phyloP scores from a whole-genome alignment of 192 early-diverging fungal genomes.

The Coemansia sp. region DNA sequence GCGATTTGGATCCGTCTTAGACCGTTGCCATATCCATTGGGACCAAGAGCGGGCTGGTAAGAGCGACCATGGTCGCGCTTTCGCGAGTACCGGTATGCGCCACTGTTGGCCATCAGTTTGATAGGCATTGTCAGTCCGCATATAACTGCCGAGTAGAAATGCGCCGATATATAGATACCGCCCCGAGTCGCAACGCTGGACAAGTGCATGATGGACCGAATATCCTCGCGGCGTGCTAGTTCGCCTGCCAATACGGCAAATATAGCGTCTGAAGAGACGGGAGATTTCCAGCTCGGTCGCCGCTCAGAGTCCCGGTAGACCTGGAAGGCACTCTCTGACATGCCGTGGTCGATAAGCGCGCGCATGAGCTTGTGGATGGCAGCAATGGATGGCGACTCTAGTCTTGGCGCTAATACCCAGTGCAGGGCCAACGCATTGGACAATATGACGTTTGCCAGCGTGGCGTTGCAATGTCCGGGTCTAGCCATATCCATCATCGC shows the following conservation, averaged over 20 bases:
- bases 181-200: not conserved
- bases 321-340: slow-evolving; percentile 12
- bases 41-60: not conserved
- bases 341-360: slow-evolving; percentile 5
- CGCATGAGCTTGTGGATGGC: slow-evolving; percentile 29
- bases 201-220: slow-evolving; percentile 31
- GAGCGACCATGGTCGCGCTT: slow-evolving; percentile 1
- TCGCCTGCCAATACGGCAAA: slow-evolving; percentile 20
- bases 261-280: slow-evolving; percentile 15
- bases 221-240: slow-evolving; percentile 17
- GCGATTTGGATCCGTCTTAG: slow-evolving; percentile 14
- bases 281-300: not conserved
- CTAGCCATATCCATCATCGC: slow-evolving; percentile 3
- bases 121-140: slow-evolving; percentile 18
- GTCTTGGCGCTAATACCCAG: slow-evolving; percentile 20
- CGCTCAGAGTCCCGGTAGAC: slow-evolving; percentile 27
- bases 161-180: not conserved
- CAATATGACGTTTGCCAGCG: slow-evolving; percentile 1
- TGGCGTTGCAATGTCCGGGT: not conserved
- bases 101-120: not conserved
- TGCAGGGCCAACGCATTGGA: slow-evolving; percentile 20
- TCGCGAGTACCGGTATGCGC: not conserved
- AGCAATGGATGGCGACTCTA: slow-evolving; percentile 26
- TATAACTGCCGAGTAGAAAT: slow-evolving; percentile 39
- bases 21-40: not conserved